A percentile compares a stretch with the other conserved stretches of the same genome.
Conservation (phyloP, 179 eudicot species). For the Beta macrorhiza region DNA sequence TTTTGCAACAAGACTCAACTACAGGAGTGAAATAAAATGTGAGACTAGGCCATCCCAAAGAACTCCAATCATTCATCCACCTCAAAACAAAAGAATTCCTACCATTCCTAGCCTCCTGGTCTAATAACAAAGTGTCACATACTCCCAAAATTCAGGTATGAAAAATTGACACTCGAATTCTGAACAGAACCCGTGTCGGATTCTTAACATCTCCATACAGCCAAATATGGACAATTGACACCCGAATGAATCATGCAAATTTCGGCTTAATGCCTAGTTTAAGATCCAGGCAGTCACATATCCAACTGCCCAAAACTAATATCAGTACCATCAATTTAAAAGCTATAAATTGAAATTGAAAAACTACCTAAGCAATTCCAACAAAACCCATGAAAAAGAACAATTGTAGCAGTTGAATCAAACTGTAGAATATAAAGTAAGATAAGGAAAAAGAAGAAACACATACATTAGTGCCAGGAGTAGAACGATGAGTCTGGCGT, state of each 20-base stretch:
- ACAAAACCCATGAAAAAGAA: background rate
- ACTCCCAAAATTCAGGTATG: background rate
- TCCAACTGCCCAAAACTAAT: too few species aligned
- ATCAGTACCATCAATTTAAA: too few species aligned
- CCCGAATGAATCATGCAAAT: background rate
- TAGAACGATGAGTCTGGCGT: slow-evolving; percentile 76
- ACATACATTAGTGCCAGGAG: slow-evolving; percentile 78
- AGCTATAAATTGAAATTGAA: too few species aligned
- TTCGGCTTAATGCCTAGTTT: background rate
- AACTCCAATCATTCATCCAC: background rate
- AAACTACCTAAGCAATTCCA: background rate
- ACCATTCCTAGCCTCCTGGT: background rate
- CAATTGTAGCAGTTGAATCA: background rate
- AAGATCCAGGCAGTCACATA: background rate
- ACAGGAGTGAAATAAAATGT: background rate
- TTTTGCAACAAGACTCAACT: background rate
- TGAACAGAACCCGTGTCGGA: background rate
- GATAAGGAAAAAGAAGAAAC: background rate
- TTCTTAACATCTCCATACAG: background rate
- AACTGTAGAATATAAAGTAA: background rate
- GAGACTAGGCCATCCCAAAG: background rate
- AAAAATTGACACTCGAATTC: too few species aligned
- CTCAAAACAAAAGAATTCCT: background rate
- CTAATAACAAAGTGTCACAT: background rate
- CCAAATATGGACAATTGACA: background rate